Evolutionary conservation across 208 protist genomes (phyloP).

Genomic region (Acanthamoeba castellanii): DNA sequence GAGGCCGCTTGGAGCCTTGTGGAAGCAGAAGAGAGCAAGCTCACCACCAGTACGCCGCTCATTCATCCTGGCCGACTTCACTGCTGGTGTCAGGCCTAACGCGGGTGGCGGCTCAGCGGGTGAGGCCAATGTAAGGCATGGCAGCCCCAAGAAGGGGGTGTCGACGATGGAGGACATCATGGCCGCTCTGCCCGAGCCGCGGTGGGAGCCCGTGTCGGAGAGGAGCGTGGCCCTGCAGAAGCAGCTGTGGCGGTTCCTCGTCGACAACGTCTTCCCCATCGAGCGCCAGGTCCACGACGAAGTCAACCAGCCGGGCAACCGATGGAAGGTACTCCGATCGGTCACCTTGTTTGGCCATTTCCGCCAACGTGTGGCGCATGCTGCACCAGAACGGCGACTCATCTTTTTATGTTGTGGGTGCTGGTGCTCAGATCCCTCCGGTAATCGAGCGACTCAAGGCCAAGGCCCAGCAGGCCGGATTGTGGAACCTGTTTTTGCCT

Average conservation of each 20-base stretch:
- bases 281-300: constrained; percentile 80
- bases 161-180: constrained; percentile 58
- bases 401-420: not conserved
- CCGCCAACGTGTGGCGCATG: no score
- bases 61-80: no score
- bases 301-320: not conserved
- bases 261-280: constrained; percentile 86
- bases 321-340: constrained; percentile 41
- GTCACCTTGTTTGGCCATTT: no score
- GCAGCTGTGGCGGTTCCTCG: constrained; percentile 87
- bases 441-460: constrained; percentile 89
- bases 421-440: constrained; percentile 46
- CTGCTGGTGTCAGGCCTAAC: no score
- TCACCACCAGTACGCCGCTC: not conserved
- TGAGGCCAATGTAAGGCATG: no score
- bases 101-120: no score
- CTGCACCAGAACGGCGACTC: no score
- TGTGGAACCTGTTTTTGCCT: constrained; percentile 93
- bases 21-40: not conserved
- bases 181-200: not conserved
- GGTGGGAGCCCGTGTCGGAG: constrained; percentile 62
- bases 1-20: not conserved
- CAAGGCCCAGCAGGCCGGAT: constrained; percentile 84
- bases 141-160: not conserved
- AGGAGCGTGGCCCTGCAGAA: constrained; percentile 51